These are phyloP conservation scores for Elongisporangium anandrum DNA, from an alignment of 352 stramenopile genomes.

Conservation along the genomic window DNA sequence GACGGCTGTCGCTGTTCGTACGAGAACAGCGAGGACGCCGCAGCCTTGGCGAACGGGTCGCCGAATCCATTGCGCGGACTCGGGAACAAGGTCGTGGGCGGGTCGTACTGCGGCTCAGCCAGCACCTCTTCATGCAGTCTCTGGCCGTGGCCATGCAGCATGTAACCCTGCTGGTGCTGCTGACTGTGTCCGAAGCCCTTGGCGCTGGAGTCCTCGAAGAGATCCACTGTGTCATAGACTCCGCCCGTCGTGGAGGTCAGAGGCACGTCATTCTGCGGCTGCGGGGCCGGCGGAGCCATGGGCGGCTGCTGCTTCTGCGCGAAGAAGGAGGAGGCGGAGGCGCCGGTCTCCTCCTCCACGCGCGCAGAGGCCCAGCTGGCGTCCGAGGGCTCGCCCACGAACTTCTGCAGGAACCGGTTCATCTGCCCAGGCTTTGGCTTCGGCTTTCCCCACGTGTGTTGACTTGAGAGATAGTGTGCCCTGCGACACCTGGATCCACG, in stretches of 20 bases:
- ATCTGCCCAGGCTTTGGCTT: constrained; percentile 18
- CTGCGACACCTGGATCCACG: neutral
- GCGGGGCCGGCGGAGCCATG: constrained; percentile 1
- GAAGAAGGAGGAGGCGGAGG: neutral
- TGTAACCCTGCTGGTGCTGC: constrained; percentile 5
- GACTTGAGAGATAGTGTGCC: neutral
- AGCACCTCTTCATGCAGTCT: neutral
- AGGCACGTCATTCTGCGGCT: constrained; percentile 3
- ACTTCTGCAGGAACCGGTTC: constrained; percentile 63
- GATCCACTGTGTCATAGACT: constrained; percentile 42
- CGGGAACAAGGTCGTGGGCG: constrained; percentile 10
- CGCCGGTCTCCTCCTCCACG: neutral
- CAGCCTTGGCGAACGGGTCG: neutral
- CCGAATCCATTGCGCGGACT: constrained; percentile 6
- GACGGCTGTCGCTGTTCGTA: neutral
- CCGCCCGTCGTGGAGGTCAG: constrained; percentile 21
- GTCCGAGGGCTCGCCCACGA: constrained; percentile 28
- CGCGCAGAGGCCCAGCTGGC: constrained; percentile 2
- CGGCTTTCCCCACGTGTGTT: neutral
- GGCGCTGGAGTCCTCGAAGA: constrained; percentile 21
- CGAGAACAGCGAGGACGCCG: neutral
- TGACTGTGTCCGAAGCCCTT: neutral
- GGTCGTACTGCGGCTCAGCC: constrained; percentile 6
- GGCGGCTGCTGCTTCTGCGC: neutral
- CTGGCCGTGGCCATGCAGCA: neutral